Base-by-base conservation (phyloP, 225 moss, liverwort and hornwort species). In the Marchantia paleacea region DNA sequence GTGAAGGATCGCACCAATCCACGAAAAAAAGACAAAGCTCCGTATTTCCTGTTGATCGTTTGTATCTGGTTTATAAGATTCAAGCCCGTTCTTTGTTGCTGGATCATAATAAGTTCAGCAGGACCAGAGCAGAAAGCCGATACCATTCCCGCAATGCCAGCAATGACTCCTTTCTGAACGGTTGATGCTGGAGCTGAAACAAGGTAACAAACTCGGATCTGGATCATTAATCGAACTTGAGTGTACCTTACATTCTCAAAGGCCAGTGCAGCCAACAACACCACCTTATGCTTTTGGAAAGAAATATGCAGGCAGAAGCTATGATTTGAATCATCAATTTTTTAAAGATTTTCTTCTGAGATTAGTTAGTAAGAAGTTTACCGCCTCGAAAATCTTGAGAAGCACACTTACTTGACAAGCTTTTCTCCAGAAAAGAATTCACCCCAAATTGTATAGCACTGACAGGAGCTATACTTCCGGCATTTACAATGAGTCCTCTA, bases 41-140 rank as follows among this genome's bases (percentile, higher is more conserved):
- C 90, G 58, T 87, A 85, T 74, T 89, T 82, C 7, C 73, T 83
- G 25, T 75, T 70, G 20, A 93, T 76, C 50, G 66, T 86, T 57
- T 81, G 76, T 4, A 87, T 51, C 80, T 91, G 92, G n/a, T 53
- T 60, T 15, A 83, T 10, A 14, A 89, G 72, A 22, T 79, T 84
- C 29, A 84, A 79, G 12, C 91, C 90, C 0, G 84, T 82, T 52
- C 81, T 90, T 48, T 91, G 92, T 73, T 91, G 92, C 62, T 91
- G 92, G 24, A 91, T 91, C 91, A 93, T 93, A 19, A 93, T 78
- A 7, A 93, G 87, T 76, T 93, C 88, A 0, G 88, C 89, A 52
- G 91, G 90, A 39, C 88, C 84, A 14, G 87, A 86, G 48, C 84
- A 81, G 4, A 86, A 19, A 24, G 87, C 86, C 31, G 90, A 91